Evolutionary conservation across 108 stramenopile genomes (phyloP).

Genomic region (Pseudonitzschia multiseries): DNA sequence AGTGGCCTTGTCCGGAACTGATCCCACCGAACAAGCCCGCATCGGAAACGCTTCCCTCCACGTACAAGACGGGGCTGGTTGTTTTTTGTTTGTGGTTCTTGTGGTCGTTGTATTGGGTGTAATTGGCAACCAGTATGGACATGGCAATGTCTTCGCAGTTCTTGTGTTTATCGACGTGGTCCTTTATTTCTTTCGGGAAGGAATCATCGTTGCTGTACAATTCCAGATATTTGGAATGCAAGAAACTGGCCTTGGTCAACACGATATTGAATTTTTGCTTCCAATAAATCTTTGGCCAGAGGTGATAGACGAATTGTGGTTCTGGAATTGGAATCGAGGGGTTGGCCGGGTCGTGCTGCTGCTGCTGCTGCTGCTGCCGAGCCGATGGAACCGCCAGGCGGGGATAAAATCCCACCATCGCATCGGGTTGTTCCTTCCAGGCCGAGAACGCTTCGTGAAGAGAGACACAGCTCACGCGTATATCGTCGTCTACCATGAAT

Average conservation of each 20-base stretch:
- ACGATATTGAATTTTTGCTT: slow-evolving; percentile 48
- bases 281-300: slow-evolving; percentile 52
- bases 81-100: not conserved
- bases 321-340: not conserved
- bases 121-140: slow-evolving; percentile 59
- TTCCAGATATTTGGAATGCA: slow-evolving; percentile 50
- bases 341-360: not conserved
- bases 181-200: slow-evolving; percentile 49
- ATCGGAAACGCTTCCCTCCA: slow-evolving; percentile 50
- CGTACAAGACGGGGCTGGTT: slow-evolving; percentile 42
- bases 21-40: slow-evolving; percentile 56
- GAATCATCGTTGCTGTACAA: slow-evolving; percentile 33
- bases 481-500: slow-evolving; percentile 74
- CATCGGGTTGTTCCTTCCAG: slow-evolving; percentile 40
- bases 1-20: slow-evolving; percentile 45
- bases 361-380: not conserved
- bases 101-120: slow-evolving; percentile 20
- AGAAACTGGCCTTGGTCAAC: slow-evolving; percentile 63
- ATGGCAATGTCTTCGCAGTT: slow-evolving; percentile 76
- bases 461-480: slow-evolving; percentile 49
- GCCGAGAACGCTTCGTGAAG: slow-evolving; percentile 41
- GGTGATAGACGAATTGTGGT: slow-evolving; percentile 36
- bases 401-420: slow-evolving; percentile 70
- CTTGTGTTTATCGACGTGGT: slow-evolving; percentile 62
- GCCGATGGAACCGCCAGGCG: slow-evolving; percentile 40